Base-by-base conservation (phyloP, 768 basidiomycete genomes). In the Boletus patriciae region DNA sequence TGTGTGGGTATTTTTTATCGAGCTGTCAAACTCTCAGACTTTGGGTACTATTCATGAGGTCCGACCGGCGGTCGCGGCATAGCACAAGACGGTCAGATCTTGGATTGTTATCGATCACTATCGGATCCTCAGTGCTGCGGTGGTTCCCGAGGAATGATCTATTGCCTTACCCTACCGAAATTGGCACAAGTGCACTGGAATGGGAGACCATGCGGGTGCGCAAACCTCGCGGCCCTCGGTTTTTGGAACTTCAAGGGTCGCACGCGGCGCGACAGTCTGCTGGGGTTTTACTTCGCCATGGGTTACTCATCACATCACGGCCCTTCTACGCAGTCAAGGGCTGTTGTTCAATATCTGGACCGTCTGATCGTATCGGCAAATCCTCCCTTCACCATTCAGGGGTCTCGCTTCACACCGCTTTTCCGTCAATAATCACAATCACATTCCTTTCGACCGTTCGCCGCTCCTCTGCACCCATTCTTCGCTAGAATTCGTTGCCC, bases 1-100 rank as follows among this genome's bases (percentile, higher is more conserved):
- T 64, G 46, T 66, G 64, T 5, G 29, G 52, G 42, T 52, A 51
- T 57, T 52, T 57, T 52, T 59, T 57, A 29, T 29, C 48, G 21
- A 50, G 41, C 47, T 62, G 78, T 33, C 66, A 68, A 50, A 68
- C 64, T 1, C 73, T 85, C 49, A 79, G 80, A 51, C 75, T 85
- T n/a, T 73, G 78, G n/a, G 11, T 84, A 80, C 46, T 83, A 82
- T 64, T 77, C 50, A 60, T n/a, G 76, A 83, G 49, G 82, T 84
- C 46, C 80, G 83, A n/a, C 85, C 83, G 1, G 76, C 76, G 40
- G 61, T 75, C 27, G 57, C 61, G 25, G 79, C 80, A 58, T 77
- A 84, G 60, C 72, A 69, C 50, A 62, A 64, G 19, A 12, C 77
- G 71, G 40, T 74, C 76, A 6, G 55, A 68, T 16, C 73, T 87